Percentiles rank a stretch among this genome's conserved stretches.
These are phyloP conservation scores for Plasmodium knowlesi DNA, from an alignment of 169 alveolate genomes.

Conservation along the genomic window DNA sequence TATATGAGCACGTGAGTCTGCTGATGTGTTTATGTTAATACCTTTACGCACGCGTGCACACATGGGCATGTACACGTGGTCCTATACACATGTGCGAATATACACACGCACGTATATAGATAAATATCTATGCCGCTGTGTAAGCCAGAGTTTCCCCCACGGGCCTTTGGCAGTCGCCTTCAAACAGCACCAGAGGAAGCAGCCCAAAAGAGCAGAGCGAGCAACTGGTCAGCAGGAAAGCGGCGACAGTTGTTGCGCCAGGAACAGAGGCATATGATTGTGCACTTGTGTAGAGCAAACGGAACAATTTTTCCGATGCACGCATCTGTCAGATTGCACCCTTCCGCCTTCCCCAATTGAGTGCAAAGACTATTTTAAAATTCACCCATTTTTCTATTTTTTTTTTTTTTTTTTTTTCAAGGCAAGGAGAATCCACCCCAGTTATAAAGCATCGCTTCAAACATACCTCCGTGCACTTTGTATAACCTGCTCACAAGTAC, in stretches of 20 bases:
- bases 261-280: not conserved
- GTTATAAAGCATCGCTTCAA: not conserved
- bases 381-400: not conserved
- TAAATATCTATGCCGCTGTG: not conserved
- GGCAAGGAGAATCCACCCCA: not conserved
- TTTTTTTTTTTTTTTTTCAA: conserved; percentile 4
- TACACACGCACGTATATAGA: not conserved
- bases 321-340: not conserved
- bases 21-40: not conserved
- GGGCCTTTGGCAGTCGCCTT: not conserved
- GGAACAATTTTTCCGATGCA: not conserved
- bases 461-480: too few species aligned
- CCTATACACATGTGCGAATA: not conserved
- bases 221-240: not conserved
- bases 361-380: not conserved
- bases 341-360: not conserved
- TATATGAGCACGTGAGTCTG: not conserved
- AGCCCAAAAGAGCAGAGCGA: not conserved
- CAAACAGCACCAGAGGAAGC: not conserved
- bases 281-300: not conserved
- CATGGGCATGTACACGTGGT: not conserved
- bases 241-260: not conserved
- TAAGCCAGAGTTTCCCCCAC: not conserved
- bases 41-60: not conserved
- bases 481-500: conserved; percentile 5